phyloP scores from a whole-genome alignment of 78 protist species.

The Dictyostelium intermedium region DNA sequence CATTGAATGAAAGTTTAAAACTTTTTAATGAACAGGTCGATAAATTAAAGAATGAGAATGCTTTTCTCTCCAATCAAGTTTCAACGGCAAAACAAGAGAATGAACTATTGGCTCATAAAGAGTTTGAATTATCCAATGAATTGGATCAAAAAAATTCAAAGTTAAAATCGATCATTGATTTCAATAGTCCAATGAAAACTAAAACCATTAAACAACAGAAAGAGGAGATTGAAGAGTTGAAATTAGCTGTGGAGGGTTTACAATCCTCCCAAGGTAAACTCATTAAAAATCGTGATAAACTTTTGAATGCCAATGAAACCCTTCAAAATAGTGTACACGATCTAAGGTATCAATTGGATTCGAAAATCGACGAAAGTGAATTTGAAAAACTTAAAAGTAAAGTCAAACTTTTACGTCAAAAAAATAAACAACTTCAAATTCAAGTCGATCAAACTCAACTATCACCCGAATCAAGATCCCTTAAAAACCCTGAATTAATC shows the following conservation, averaged over 20 bases:
- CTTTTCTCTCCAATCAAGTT: background rate
- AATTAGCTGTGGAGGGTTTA: background rate
- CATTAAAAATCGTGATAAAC: slow-evolving; percentile 36
- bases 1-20: background rate
- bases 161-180: background rate
- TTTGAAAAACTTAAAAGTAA: background rate
- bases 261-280: slow-evolving; percentile 37
- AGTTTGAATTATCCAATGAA: background rate
- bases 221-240: slow-evolving; percentile 42
- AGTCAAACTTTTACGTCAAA: slow-evolving; percentile 14
- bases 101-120: background rate
- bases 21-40: slow-evolving; percentile 1
- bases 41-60: slow-evolving; percentile 21
- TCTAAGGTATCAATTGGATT: background rate
- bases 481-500: slow-evolving; percentile 9
- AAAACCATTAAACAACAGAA: slow-evolving; percentile 15
- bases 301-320: slow-evolving; percentile 3
- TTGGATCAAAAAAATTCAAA: background rate
- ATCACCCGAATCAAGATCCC: background rate
- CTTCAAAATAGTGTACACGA: slow-evolving; percentile 15
- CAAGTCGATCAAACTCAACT: slow-evolving; percentile 15
- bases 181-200: slow-evolving; percentile 4
- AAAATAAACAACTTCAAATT: slow-evolving; percentile 24
- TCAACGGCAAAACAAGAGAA: slow-evolving; percentile 13
- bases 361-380: slow-evolving; percentile 23